A percentile compares a stretch with the other conserved stretches of the same genome.
These are phyloP conservation scores for Nakazawaea ishiwadae DNA, from an alignment of 805 yeast genomes.

Conservation along the genomic window DNA sequence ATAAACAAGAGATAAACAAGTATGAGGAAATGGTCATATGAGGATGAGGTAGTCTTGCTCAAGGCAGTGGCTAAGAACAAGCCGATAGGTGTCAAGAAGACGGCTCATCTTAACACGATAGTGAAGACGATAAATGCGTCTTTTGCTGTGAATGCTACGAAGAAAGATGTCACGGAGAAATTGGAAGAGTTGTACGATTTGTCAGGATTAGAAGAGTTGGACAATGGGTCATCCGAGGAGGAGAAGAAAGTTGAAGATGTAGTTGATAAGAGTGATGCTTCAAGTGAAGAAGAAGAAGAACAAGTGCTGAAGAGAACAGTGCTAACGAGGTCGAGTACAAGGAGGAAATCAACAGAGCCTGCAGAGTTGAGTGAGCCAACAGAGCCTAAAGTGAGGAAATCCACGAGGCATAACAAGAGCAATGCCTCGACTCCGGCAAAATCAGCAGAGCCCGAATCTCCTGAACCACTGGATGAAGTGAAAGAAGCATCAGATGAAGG, in stretches of 20 bases:
- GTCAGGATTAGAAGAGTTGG: conserved; percentile 52
- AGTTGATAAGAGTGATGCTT: conserved; percentile 9
- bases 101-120: conserved; percentile 35
- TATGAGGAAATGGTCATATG: conserved; percentile 44
- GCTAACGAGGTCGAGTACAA: conserved; percentile 10
- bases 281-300: conserved; percentile 14
- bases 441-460: conserved; percentile 1
- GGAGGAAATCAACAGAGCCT: conserved; percentile 4
- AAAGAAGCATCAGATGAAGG: conserved; percentile 11
- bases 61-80: conserved; percentile 58
- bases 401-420: conserved; percentile 13
- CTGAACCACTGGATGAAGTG: conserved; percentile 8
- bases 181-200: conserved; percentile 51
- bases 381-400: conserved; percentile 1
- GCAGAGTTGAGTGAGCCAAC: not conserved
- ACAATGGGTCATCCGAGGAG: conserved; percentile 23
- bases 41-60: conserved; percentile 59
- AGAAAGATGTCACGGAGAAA: conserved; percentile 54
- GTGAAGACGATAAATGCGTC: conserved; percentile 23
- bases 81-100: conserved; percentile 57
- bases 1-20: too few species aligned
- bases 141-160: conserved; percentile 28
- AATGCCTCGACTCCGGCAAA: conserved; percentile 9
- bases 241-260: conserved; percentile 13
- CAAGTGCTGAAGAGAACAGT: conserved; percentile 7